Base-by-base conservation (phyloP, 768 basidiomycete genomes). In the Phlebiopsis gigantea region DNA sequence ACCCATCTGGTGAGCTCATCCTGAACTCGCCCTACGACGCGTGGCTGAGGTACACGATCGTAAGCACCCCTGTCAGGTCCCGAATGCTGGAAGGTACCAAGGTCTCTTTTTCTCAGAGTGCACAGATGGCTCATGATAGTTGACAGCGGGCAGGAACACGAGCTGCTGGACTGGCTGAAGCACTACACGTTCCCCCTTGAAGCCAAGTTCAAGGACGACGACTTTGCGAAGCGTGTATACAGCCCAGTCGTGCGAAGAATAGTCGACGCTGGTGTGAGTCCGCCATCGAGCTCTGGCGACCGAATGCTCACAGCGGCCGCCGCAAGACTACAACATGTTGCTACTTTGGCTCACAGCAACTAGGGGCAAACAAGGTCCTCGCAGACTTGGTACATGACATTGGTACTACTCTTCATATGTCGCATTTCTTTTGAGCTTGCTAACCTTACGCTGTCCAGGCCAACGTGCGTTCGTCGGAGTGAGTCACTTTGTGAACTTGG, bases 281-380 rank as follows among this genome's bases (percentile, higher is more conserved):
- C 8, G 19, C 14, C 17, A 47, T 3, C 26, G 22, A 6, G 2
- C 15, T 26, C 6, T 48, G 14, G 1, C 2, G n/a, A 24, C 10
- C 14, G 17, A 31, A 22, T 22, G 17, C 17, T 39, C 3, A 39
- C 34, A 39, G 2, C 8, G 17, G 34, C 12, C 3, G 8, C 34
- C 12, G n/a, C 26, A 64, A 93, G 94, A 96, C 93, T 1, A 97
- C 95, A 0, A 97, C 95, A 0, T 91, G 86, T 65, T 97, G 92
- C 68, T 97, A 95, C 70, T 96, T 91, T 66, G 91, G 84, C 7
- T 87, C 84, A 1, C 70, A 94, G 14, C 93, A 98, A 68, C 73
- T 86, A 24, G 86, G 88, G 56, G 80, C 87, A 0, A 93, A 92
- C 7, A 91, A 88, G 72, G 72, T 81, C 31, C 81, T 98, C 5